A percentile compares a stretch with the other conserved stretches of the same genome.
Evolutionary conservation across 208 protist genomes (phyloP).

Genomic region (Novymonas esmeraldas): DNA sequence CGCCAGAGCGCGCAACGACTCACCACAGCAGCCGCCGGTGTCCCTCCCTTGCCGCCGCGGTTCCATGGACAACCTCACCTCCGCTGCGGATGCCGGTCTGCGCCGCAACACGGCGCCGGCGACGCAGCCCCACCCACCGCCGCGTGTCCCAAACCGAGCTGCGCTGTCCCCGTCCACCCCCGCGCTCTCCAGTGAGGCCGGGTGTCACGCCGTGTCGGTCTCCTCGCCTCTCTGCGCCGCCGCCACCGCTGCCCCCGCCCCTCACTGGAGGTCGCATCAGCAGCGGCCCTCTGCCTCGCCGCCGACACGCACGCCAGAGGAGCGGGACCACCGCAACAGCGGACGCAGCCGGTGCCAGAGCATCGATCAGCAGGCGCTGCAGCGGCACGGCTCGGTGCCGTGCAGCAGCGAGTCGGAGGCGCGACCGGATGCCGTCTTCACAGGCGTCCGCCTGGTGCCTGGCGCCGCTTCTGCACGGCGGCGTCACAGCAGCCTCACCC

Average conservation of each 20-base stretch:
- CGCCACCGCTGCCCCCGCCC: too few species aligned
- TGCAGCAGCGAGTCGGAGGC: background rate
- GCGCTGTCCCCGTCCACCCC: background rate
- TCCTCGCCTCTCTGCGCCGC: background rate
- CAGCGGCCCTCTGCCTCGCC: background rate
- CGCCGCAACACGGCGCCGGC: background rate
- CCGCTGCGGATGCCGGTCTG: background rate
- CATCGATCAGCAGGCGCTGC: background rate
- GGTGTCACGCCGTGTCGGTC: too few species aligned
- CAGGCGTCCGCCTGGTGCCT: background rate
- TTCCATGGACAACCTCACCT: background rate
- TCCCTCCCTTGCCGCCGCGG: background rate
- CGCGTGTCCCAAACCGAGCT: constrained; percentile 9
- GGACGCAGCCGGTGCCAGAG: constrained; percentile 1
- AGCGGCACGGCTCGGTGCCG: background rate
- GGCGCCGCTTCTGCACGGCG: background rate
- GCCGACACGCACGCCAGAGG: background rate
- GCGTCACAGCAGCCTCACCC: too few species aligned
- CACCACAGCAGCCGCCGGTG: background rate
- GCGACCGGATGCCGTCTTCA: background rate
- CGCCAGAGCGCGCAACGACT: too few species aligned
- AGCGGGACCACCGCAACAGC: background rate
- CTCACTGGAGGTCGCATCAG: too few species aligned
- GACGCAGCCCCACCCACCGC: constrained; percentile 1
- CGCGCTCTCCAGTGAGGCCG: background rate